Conservation (phyloP, 345 rosid species). For the Trapa bicornis region DNA sequence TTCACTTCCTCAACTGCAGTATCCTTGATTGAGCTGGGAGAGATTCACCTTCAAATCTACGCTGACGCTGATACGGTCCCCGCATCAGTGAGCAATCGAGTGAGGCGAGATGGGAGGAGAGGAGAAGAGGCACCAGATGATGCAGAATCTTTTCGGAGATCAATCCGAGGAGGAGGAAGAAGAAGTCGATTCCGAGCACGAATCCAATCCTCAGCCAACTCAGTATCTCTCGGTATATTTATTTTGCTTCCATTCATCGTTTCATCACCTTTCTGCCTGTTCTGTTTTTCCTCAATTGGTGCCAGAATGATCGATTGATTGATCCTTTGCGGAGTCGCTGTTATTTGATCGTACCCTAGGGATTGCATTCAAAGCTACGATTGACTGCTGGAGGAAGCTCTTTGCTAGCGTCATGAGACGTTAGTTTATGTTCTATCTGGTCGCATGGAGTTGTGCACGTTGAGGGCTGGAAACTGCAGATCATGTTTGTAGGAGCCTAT, state of each 20-base stretch:
- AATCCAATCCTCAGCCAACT: slow-evolving; percentile 87
- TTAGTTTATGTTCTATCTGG: not conserved
- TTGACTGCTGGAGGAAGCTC: not conserved
- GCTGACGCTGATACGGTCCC: not conserved
- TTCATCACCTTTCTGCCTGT: not conserved
- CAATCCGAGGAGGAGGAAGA: slow-evolving; percentile 89
- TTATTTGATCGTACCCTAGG: not conserved
- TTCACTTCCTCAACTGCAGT: not conserved
- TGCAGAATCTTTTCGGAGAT: slow-evolving; percentile 94
- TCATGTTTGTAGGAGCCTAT: not conserved
- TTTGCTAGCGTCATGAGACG: not conserved
- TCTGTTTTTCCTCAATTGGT: not conserved
- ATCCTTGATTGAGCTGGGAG: not conserved
- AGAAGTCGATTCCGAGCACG: slow-evolving; percentile 91
- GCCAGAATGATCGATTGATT: not conserved
- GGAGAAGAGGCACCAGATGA: slow-evolving; percentile 87
- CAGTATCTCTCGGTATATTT: slow-evolving; percentile 64
- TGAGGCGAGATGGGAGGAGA: slow-evolving; percentile 50
- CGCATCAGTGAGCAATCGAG: not conserved
- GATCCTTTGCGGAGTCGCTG: not conserved
- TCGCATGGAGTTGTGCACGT: not conserved
- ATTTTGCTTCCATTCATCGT: not conserved
- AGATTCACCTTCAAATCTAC: not conserved
- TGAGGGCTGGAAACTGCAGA: not conserved
- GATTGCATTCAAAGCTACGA: not conserved